These are phyloP conservation scores for Podospora pseudoanserina DNA, from an alignment of 495 filamentous ascomycete genomes.

Conservation along the genomic window DNA sequence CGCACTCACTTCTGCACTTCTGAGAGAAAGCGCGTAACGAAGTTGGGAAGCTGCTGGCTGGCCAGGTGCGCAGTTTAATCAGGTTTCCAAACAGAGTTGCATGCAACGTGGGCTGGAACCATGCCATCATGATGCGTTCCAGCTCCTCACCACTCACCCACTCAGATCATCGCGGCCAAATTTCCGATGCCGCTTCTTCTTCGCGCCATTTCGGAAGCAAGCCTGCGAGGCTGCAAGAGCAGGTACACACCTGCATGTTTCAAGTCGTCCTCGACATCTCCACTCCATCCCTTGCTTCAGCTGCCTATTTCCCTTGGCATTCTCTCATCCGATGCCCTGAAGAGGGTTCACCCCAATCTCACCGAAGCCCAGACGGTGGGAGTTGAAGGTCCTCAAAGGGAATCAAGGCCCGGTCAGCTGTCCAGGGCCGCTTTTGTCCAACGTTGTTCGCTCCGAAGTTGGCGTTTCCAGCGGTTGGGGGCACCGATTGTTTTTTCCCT, in stretches of 20 bases:
- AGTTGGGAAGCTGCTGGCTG: background rate
- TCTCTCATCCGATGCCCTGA: background rate
- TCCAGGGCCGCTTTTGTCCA: background rate
- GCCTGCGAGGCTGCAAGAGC: background rate
- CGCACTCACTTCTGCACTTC: background rate
- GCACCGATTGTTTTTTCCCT: background rate
- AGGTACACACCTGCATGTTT: background rate
- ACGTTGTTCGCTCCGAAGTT: background rate
- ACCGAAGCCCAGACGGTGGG: background rate
- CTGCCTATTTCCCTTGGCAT: background rate
- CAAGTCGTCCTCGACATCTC: background rate
- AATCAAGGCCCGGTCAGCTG: background rate
- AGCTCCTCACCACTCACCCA: background rate
- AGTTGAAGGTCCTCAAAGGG: background rate
- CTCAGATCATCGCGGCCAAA: background rate
- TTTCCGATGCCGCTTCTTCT: background rate
- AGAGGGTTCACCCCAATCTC: too few relatives aligned
- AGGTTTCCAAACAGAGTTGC: background rate
- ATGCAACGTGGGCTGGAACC: background rate
- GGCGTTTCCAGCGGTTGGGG: background rate
- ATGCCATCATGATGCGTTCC: background rate
- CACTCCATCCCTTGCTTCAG: background rate
- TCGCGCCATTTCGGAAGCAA: background rate
- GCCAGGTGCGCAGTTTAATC: background rate
- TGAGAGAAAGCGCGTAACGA: background rate